phyloP scores from a whole-genome alignment of 2,329 filamentous ascomycete genomes.

The Aureobasidium sp. region DNA sequence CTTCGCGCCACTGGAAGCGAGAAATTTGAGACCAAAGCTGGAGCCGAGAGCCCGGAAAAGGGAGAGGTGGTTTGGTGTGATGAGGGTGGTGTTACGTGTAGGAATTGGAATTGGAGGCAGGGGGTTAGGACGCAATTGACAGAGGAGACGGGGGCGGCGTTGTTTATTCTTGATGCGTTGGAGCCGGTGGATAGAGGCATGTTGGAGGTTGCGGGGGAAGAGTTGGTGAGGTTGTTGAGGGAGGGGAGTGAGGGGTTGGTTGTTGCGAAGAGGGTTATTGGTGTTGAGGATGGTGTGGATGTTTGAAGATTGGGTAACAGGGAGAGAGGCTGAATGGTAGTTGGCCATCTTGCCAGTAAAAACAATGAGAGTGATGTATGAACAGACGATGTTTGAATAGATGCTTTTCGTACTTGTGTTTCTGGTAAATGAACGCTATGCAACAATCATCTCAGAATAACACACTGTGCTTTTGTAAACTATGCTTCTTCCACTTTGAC shows the following conservation, averaged over 20 bases:
- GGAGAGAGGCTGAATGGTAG: background rate
- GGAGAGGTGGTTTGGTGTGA: conserved; percentile 38
- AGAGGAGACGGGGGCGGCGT: conserved; percentile 30
- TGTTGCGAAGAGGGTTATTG: background rate
- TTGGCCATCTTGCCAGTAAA: too few relatives aligned
- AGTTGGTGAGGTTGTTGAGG: conserved; percentile 19
- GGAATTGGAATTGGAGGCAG: conserved; percentile 37
- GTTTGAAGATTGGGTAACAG: too few relatives aligned
- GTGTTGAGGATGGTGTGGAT: background rate
- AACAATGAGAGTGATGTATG: too few relatives aligned
- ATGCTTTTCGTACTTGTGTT: background rate
- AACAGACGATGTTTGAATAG: too few relatives aligned
- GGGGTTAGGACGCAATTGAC: conserved; percentile 31
- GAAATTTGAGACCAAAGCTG: conserved; percentile 28
- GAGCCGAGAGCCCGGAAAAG: conserved; percentile 24
- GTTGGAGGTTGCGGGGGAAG: conserved; percentile 25
- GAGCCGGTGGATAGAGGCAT: conserved; percentile 22
- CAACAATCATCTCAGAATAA: background rate
- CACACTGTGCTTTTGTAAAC: background rate
- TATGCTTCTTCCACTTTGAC: background rate
- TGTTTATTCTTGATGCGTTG: conserved; percentile 32
- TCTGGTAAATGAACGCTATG: background rate
- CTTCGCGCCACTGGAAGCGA: conserved; percentile 29
- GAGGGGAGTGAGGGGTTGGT: background rate
- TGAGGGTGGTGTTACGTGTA: conserved; percentile 32